phyloP scores from a whole-genome alignment of 2,329 filamentous ascomycete genomes.

The Claviceps maximensis region DNA sequence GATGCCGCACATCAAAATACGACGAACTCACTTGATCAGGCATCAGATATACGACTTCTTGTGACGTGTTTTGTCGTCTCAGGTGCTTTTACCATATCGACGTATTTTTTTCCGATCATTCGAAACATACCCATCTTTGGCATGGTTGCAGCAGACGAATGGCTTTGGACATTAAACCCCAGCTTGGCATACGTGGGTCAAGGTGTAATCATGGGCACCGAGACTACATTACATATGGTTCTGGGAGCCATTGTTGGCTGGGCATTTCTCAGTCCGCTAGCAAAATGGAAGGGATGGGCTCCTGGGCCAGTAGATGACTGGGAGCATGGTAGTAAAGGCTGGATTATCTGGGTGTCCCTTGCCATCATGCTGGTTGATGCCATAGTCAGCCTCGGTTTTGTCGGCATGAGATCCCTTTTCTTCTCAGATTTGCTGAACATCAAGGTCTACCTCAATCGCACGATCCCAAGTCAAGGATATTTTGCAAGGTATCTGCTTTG shows the following conservation, averaged over 20 bases:
- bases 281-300: conserved; percentile 79
- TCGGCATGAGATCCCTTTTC: conserved; percentile 46
- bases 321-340: conserved; percentile 88
- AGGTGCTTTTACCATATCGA: conserved; percentile 60
- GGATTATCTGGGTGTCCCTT: conserved; percentile 95
- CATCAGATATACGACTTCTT: conserved; percentile 39
- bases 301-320: conserved; percentile 77
- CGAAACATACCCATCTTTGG: conserved; percentile 84
- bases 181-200: conserved; percentile 96
- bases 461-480: neutral
- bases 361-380: conserved; percentile 96
- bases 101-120: conserved; percentile 80
- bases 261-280: conserved; percentile 79
- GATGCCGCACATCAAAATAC: neutral
- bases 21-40: conserved; percentile 18
- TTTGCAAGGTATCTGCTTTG: neutral
- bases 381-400: conserved; percentile 72
- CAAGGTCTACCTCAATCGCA: neutral
- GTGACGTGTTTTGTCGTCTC: conserved; percentile 45
- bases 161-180: conserved; percentile 94
- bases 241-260: conserved; percentile 81
- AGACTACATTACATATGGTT: conserved; percentile 91
- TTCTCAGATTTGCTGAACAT: conserved; percentile 17
- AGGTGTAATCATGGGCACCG: conserved; percentile 95
- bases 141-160: conserved; percentile 54